Evolutionary conservation across 371 early-diverging fungal genomes (phyloP).

Genomic region (Haplosporangium sp.): DNA sequence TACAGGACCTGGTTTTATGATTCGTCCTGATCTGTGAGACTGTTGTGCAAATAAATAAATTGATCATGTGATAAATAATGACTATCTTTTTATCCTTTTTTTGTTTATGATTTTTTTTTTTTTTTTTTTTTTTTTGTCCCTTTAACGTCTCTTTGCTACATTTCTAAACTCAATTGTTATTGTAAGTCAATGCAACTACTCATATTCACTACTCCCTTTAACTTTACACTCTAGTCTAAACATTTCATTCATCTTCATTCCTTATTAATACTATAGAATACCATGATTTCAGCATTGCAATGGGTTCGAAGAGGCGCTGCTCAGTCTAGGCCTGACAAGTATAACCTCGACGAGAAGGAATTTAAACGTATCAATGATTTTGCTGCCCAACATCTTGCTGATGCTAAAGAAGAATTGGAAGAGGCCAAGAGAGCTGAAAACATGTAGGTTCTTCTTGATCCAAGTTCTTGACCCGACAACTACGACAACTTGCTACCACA

Average conservation of each 20-base stretch:
- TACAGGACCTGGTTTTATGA: constrained; percentile 92
- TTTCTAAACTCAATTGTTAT: background rate
- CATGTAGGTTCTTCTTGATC: constrained; percentile 14
- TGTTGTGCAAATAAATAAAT: constrained; percentile 1
- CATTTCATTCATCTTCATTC: background rate
- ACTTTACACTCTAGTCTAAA: background rate
- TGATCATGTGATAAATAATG: background rate
- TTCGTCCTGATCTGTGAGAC: constrained; percentile 82
- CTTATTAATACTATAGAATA: background rate
- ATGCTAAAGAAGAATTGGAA: constrained; percentile 76
- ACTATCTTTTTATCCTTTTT: background rate
- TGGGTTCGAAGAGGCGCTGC: constrained; percentile 95
- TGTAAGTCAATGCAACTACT: background rate
- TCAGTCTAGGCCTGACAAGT: constrained; percentile 78
- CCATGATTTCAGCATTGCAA: constrained; percentile 82
- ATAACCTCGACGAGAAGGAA: constrained; percentile 88
- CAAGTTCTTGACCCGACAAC: too few relatives aligned
- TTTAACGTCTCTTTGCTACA: constrained; percentile 1
- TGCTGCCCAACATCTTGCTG: constrained; percentile 78
- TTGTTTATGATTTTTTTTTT: constrained; percentile 7
- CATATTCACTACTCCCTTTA: background rate
- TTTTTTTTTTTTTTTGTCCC: constrained; percentile 13
- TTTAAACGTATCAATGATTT: constrained; percentile 79
- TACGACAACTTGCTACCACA: too few relatives aligned
- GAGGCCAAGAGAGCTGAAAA: constrained; percentile 61